Base-by-base conservation (phyloP, 2,329 filamentous ascomycete genomes). In the Beauveria bassiana region DNA sequence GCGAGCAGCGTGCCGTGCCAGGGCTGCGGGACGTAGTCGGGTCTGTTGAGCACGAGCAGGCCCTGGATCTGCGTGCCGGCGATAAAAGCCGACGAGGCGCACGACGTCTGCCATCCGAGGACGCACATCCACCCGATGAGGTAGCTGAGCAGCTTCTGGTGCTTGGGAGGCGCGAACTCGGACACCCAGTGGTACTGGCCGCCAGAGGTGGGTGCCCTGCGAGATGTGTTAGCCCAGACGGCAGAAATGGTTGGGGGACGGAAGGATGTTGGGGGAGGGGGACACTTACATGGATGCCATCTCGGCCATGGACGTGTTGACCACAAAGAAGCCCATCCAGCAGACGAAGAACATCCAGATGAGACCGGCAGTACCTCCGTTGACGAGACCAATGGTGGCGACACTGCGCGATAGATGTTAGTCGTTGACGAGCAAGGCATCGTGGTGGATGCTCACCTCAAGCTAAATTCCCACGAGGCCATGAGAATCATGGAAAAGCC, bases 81-180 rank as follows among this genome's bases (percentile, higher is more conserved):
- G 3, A 81, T 69, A 51, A 78, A 80, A 0, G 75, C 71, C 1
- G 71, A 70, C 2, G 72, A 72, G 0, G 78, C 75, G 1, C 75
- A 70, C 1, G 72, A 72, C 1, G 73, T 71, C 51, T 79, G 75
- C 79, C 79, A 81, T 26, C 75, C 77, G 0, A 78, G 70, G 0
- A 78, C 72, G 5, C 72, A 77, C 64, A 79, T 73, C 79, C 78
- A 80, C 2, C 77, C 78, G 70, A 68, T 69, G 18, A 81, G 68
- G 66, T 85, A 86, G 63, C 79, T 83, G 1, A 84, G 70, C 42
- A 80, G 76, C 61, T 79, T 82, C 65, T 84, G 81, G 57, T 76
- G 74, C 49, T 71, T 69, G 0, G 69, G 71, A 0, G 81, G 78
- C 1, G 80, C 77, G 63, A 83, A 58, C 28, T 58, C 55, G 55